Evolutionary conservation across 2,329 filamentous ascomycete genomes (phyloP).

Genomic region (Monosporascus sp.): DNA sequence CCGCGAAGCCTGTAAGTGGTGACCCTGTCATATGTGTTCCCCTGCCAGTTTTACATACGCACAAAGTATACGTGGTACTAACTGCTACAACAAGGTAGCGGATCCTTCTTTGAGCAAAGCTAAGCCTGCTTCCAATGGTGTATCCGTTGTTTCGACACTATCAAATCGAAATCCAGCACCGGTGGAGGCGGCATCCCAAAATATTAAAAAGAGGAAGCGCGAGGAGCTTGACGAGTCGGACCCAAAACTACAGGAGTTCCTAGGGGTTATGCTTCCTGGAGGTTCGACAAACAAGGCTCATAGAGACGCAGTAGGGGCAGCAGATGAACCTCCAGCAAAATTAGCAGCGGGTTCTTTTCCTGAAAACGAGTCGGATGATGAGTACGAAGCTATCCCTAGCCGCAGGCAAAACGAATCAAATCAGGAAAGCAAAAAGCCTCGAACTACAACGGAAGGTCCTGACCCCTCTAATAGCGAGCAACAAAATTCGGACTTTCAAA

Average conservation of each 20-base stretch:
- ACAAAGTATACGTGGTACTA: conserved; percentile 1
- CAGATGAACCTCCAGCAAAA: conserved; percentile 35
- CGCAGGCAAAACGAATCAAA: conserved; percentile 44
- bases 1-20: conserved; percentile 68
- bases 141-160: neutral
- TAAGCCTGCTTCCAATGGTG: conserved; percentile 10
- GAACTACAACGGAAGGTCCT: neutral
- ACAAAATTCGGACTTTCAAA: neutral
- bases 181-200: conserved; percentile 30
- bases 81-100: conserved; percentile 25
- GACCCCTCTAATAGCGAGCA: neutral
- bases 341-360: conserved; percentile 35
- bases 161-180: conserved; percentile 11
- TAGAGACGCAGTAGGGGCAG: conserved; percentile 31
- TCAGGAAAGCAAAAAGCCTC: conserved; percentile 22
- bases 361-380: conserved; percentile 63
- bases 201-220: conserved; percentile 63
- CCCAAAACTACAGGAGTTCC: conserved; percentile 78
- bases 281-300: conserved; percentile 57
- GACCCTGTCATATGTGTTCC: too few species aligned
- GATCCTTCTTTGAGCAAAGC: conserved; percentile 33
- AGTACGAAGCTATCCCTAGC: conserved; percentile 63
- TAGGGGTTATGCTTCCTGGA: conserved; percentile 71
- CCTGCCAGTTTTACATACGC: too few species aligned
- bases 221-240: conserved; percentile 56